Evolutionary conservation across 768 basidiomycete genomes (phyloP).

Genomic region (Cyclocybe aegerita): DNA sequence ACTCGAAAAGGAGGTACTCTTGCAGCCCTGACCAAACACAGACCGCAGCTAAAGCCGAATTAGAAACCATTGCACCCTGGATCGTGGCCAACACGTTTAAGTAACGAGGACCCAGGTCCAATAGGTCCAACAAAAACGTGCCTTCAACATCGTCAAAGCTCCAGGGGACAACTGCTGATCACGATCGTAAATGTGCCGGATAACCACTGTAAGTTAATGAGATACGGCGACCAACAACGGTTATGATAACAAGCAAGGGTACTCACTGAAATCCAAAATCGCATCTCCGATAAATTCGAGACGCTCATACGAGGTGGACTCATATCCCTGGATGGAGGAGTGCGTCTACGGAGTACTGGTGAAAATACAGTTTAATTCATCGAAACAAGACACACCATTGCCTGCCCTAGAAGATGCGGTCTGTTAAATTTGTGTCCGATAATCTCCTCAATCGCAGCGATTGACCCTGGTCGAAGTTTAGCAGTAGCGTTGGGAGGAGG

Average conservation of each 20-base stretch:
- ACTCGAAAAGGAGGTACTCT: slow-evolving; percentile 58
- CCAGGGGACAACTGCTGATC: slow-evolving; percentile 70
- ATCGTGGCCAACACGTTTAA: slow-evolving; percentile 14
- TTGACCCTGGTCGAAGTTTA: slow-evolving; percentile 45
- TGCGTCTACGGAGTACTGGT: slow-evolving; percentile 57
- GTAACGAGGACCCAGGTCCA: slow-evolving; percentile 4
- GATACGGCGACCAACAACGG: neutral
- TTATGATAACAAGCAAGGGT: neutral
- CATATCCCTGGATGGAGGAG: slow-evolving; percentile 54
- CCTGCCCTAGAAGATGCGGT: slow-evolving; percentile 67
- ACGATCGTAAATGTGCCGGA: slow-evolving; percentile 66
- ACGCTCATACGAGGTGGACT: slow-evolving; percentile 65
- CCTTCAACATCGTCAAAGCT: slow-evolving; percentile 79
- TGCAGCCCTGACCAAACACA: slow-evolving; percentile 71
- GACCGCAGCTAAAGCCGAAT: slow-evolving; percentile 72
- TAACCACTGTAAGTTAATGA: slow-evolving; percentile 53
- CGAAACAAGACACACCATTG: slow-evolving; percentile 51
- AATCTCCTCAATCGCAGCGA: slow-evolving; percentile 59
- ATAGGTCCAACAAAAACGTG: slow-evolving; percentile 18
- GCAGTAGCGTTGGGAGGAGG: slow-evolving; percentile 43
- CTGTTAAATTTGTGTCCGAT: slow-evolving; percentile 62
- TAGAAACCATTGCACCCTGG: slow-evolving; percentile 86
- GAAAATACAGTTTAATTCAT: neutral
- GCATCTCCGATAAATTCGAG: slow-evolving; percentile 88
- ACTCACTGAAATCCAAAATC: slow-evolving; percentile 78